phyloP scores from a whole-genome alignment of 176 grass and related monocot species.

The Carex cristatella region DNA sequence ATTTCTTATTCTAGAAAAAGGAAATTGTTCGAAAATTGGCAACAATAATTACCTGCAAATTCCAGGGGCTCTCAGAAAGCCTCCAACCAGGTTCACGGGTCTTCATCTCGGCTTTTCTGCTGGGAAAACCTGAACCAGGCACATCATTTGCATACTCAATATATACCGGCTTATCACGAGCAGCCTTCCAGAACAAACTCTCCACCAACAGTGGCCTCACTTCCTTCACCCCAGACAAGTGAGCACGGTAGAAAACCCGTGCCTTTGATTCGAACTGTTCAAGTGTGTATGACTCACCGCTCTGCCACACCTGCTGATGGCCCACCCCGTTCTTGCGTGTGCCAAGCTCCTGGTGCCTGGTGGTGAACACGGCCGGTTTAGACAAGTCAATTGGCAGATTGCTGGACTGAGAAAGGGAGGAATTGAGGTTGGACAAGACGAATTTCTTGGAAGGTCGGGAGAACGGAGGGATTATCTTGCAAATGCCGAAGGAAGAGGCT shows the following conservation, averaged over 20 bases:
- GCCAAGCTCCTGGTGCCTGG: slow-evolving; percentile 70
- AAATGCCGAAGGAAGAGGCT: slow-evolving; percentile 87
- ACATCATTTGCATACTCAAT: slow-evolving; percentile 98
- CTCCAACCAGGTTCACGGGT: slow-evolving; percentile 40
- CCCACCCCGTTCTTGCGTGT: slow-evolving; percentile 30
- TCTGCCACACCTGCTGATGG: slow-evolving; percentile 79
- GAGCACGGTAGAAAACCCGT: slow-evolving; percentile 50
- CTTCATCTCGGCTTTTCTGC: slow-evolving; percentile 38
- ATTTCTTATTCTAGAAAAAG: neutral
- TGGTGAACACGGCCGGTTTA: slow-evolving; percentile 40
- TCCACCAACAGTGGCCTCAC: slow-evolving; percentile 55
- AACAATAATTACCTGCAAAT: slow-evolving; percentile 44
- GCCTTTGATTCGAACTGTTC: slow-evolving; percentile 90
- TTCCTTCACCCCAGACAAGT: slow-evolving; percentile 55
- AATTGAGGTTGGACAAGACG: slow-evolving; percentile 74
- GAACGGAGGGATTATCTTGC: slow-evolving; percentile 91
- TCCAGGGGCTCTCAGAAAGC: slow-evolving; percentile 90
- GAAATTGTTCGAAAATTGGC: neutral
- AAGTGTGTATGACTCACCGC: slow-evolving; percentile 76
- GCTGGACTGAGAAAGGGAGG: slow-evolving; percentile 40
- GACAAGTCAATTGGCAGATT: neutral
- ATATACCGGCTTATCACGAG: slow-evolving; percentile 62
- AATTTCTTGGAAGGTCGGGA: slow-evolving; percentile 68
- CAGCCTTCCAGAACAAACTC: slow-evolving; percentile 81
- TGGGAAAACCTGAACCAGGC: slow-evolving; percentile 72